Base-by-base conservation (phyloP, 148 eudicot genomes). In the Talinum fruticosum region DNA sequence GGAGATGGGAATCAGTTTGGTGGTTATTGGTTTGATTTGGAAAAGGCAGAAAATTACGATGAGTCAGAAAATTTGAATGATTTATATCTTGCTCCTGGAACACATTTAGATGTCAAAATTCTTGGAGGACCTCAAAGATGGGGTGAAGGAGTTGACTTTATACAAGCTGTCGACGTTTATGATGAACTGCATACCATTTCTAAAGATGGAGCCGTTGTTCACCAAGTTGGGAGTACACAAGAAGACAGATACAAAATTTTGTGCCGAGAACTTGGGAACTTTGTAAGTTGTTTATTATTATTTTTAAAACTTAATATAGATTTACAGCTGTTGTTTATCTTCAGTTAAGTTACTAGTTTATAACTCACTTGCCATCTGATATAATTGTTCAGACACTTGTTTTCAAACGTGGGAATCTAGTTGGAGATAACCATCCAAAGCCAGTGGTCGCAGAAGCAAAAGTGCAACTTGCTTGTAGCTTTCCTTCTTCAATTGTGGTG, bases 1-100 rank as follows among this genome's bases (percentile, higher is more conserved):
- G 86, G 95, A 83, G 95, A 94, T 79, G 98, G 97, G 66, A 94
- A 92, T 83, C 91, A 87, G 71, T 90, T 79, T 90, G 98, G 98
- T 83, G 98, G 98, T 62, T 92, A 90, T 81, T 90, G 92, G 92
- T 87, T 90, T 78, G 84, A 89, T 86, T 81, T 84, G 82, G 84
- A 80, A 73, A 82, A 87, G 75, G 79, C 72, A 77, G 87, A 80
- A 83, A 67, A 76, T 4, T 64, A 44, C 69, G 76, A 85, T 69
- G 71, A 82, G 78, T 76, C 84, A 35, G 83, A 83, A 65, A 89
- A 73, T 75, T 79, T 93, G 84, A 86, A 87, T 57, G 79, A 69
- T 59, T 70, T 92, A 29, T 81, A 88, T 88, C 90, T 94, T 79
- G 91, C 75, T 59, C 93, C 97, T 80, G 90, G 88, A 77, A 84